Evolutionary conservation across 805 yeast species (phyloP).

Genomic region (Trichomonascus vanleenenianus): DNA sequence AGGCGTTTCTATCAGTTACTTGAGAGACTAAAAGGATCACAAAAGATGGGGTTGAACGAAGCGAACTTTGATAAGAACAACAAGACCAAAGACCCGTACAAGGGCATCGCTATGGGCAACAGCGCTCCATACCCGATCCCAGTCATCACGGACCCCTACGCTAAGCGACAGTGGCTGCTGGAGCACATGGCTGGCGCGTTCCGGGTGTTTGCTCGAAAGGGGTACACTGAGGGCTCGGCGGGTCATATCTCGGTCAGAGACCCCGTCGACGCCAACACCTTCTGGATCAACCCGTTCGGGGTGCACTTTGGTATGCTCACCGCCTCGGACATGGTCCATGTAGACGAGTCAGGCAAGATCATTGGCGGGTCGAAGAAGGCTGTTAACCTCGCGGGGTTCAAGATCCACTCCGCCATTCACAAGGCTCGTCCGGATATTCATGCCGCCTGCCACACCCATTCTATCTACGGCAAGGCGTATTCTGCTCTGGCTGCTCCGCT

Average conservation of each 20-base stretch:
- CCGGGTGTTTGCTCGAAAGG: slow-evolving; percentile 72
- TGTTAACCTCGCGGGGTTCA: slow-evolving; percentile 63
- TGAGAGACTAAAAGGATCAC: too few relatives aligned
- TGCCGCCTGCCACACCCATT: slow-evolving; percentile 69
- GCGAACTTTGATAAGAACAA: neutral
- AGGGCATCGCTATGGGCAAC: slow-evolving; percentile 51
- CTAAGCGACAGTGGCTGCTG: slow-evolving; percentile 40
- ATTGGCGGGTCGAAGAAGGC: slow-evolving; percentile 51
- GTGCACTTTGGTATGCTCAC: slow-evolving; percentile 57
- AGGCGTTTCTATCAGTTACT: too few relatives aligned
- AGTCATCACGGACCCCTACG: slow-evolving; percentile 37
- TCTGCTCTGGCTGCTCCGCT: slow-evolving; percentile 57
- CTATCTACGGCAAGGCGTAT: slow-evolving; percentile 56
- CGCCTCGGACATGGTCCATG: slow-evolving; percentile 56
- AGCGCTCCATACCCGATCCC: slow-evolving; percentile 45
- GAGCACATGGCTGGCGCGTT: slow-evolving; percentile 84
- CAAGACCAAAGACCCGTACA: slow-evolving; percentile 17
- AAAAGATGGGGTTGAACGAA: too few relatives aligned
- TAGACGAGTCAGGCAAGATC: slow-evolving; percentile 54
- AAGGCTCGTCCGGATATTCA: slow-evolving; percentile 60
- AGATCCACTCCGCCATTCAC: slow-evolving; percentile 61
- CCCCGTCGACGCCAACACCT: slow-evolving; percentile 70
- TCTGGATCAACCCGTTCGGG: slow-evolving; percentile 89
- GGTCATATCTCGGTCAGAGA: slow-evolving; percentile 85
- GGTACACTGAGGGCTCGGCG: slow-evolving; percentile 69